Percentiles rank a stretch among this genome's conserved stretches.
phyloP scores from a whole-genome alignment of 164 flowering plant species.

The Buxus sempervirens region DNA sequence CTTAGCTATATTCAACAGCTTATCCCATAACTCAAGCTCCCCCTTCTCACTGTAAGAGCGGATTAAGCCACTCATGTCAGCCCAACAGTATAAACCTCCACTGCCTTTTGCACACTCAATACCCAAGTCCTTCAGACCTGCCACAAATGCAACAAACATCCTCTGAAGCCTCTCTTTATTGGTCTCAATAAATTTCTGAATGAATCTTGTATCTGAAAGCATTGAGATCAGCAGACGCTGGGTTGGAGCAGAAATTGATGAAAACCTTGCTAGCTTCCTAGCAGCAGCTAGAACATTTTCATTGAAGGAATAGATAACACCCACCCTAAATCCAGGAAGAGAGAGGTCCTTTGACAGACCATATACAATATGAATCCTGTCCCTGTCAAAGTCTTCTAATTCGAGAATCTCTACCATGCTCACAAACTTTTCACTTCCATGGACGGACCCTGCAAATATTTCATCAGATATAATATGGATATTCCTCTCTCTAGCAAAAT shows the following conservation, averaged over 20 bases:
- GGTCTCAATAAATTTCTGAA: slow-evolving; percentile 34
- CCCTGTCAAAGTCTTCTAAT: slow-evolving; percentile 54
- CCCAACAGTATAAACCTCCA: slow-evolving; percentile 94
- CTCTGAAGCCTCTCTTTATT: slow-evolving; percentile 47
- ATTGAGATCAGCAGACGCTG: slow-evolving; percentile 65
- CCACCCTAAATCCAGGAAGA: slow-evolving; percentile 67
- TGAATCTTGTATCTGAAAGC: slow-evolving; percentile 68
- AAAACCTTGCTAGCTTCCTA: slow-evolving; percentile 69
- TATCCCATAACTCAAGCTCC: slow-evolving; percentile 94
- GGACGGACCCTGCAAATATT: slow-evolving; percentile 68
- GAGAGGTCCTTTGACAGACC: slow-evolving; percentile 77
- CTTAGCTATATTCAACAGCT: slow-evolving; percentile 66
- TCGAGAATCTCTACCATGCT: slow-evolving; percentile 81
- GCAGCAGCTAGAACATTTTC: slow-evolving; percentile 65
- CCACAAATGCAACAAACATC: slow-evolving; percentile 43
- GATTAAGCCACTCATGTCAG: slow-evolving; percentile 78
- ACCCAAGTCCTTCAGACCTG: slow-evolving; percentile 60
- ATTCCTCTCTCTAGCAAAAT: slow-evolving; percentile 90
- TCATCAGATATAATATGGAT: slow-evolving; percentile 86
- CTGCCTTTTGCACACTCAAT: slow-evolving; percentile 59
- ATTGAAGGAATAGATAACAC: slow-evolving; percentile 69
- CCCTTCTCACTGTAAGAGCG: slow-evolving; percentile 90
- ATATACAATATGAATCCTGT: slow-evolving; percentile 79
- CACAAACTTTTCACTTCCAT: slow-evolving; percentile 69
- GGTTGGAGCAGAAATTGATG: slow-evolving; percentile 66